Evolutionary conservation across 768 basidiomycete genomes (phyloP).

Genomic region (Tricholoma hemisulphureum): DNA sequence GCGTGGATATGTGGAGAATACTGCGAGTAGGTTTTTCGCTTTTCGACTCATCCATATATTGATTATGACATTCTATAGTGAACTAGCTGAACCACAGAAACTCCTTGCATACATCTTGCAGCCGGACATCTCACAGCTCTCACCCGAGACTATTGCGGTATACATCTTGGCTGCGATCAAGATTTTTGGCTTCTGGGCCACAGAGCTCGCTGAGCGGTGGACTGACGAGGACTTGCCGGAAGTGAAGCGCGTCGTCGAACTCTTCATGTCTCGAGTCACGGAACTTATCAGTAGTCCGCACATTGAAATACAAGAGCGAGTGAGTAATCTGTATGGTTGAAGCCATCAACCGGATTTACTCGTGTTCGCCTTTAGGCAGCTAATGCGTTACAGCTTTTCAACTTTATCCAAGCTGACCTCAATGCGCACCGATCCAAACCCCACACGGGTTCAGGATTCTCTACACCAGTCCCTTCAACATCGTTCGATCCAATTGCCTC

Average conservation of each 20-base stretch:
- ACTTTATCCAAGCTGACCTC: slow-evolving; percentile 75
- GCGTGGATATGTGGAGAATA: slow-evolving; percentile 98
- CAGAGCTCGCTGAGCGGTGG: slow-evolving; percentile 76
- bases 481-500: slow-evolving; percentile 38
- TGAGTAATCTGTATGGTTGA: slow-evolving; percentile 29
- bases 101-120: slow-evolving; percentile 69
- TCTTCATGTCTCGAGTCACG: slow-evolving; percentile 55
- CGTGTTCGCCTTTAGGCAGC: slow-evolving; percentile 56
- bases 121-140: slow-evolving; percentile 52
- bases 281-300: slow-evolving; percentile 61
- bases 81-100: slow-evolving; percentile 76
- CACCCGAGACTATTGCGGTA: slow-evolving; percentile 66
- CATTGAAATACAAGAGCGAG: slow-evolving; percentile 92
- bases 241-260: slow-evolving; percentile 62
- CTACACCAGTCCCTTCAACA: slow-evolving; percentile 36
- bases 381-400: slow-evolving; percentile 71
- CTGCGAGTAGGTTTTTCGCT: slow-evolving; percentile 60
- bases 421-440: slow-evolving; percentile 48
- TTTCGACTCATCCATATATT: background rate
- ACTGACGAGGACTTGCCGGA: slow-evolving; percentile 65
- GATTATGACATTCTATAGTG: slow-evolving; percentile 40
- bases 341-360: slow-evolving; percentile 6
- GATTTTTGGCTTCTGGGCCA: slow-evolving; percentile 83
- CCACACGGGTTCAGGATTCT: slow-evolving; percentile 25
- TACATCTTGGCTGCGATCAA: slow-evolving; percentile 85